Percentiles rank a stretch among this genome's conserved stretches.
Conservation (phyloP, 2,329 filamentous ascomycete species). For the Colletotrichum sidae region DNA sequence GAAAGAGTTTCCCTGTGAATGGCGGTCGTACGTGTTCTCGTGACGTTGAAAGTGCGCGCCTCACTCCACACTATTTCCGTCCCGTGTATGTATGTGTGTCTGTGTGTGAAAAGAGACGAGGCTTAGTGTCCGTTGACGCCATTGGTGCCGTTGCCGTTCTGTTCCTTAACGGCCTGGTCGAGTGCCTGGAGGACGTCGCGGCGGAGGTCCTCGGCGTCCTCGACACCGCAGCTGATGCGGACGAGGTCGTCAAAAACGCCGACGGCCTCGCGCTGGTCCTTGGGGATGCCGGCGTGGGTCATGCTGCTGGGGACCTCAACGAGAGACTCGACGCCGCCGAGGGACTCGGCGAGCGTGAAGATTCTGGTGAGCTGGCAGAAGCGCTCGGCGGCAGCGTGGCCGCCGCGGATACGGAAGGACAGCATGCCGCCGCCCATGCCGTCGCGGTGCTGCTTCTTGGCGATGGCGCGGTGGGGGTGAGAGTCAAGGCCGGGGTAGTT, state of each 20-base stretch:
- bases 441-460: slow-evolving; percentile 90
- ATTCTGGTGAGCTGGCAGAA: slow-evolving; percentile 93
- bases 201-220: slow-evolving; percentile 87
- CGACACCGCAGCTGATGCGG: slow-evolving; percentile 91
- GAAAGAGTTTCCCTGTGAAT: too few relatives aligned
- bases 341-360: slow-evolving; percentile 91
- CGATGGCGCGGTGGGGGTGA: slow-evolving; percentile 87
- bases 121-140: slow-evolving; percentile 44
- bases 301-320: slow-evolving; percentile 94
- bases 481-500: slow-evolving; percentile 95
- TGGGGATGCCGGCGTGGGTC: slow-evolving; percentile 96
- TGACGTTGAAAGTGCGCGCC: too few relatives aligned
- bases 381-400: slow-evolving; percentile 84
- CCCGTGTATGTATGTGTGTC: too few relatives aligned
- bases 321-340: slow-evolving; percentile 92
- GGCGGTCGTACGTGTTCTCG: too few relatives aligned
- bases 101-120: too few relatives aligned
- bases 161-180: slow-evolving; percentile 72
- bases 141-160: slow-evolving; percentile 37
- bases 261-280: slow-evolving; percentile 88
- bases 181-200: slow-evolving; percentile 86
- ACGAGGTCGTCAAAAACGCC: slow-evolving; percentile 97
- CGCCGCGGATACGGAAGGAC: slow-evolving; percentile 92
- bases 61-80: background rate
- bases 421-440: slow-evolving; percentile 98